Percentiles rank a stretch among this genome's conserved stretches.
Conservation (phyloP, 73 alveolate species). For the Durusdinium trenchii region DNA sequence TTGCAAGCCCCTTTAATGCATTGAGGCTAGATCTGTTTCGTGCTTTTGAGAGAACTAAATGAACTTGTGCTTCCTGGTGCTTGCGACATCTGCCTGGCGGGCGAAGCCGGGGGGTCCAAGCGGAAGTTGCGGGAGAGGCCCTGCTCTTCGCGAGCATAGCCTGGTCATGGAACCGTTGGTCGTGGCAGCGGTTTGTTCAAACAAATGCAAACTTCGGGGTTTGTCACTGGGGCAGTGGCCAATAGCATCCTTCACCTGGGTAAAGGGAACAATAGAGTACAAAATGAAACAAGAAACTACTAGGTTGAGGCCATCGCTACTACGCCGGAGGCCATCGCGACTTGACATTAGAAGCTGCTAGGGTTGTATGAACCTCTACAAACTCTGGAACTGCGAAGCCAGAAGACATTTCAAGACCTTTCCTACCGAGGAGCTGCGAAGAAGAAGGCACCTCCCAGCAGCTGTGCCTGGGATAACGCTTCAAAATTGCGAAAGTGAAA, state of each 20-base stretch:
- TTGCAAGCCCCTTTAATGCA: neutral
- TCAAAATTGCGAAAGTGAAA: neutral
- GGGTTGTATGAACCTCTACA: no score
- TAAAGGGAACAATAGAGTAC: no score
- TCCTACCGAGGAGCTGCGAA: neutral
- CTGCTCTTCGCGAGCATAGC: conserved; percentile 73
- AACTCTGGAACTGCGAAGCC: no score
- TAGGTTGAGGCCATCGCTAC: no score
- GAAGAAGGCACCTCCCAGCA: conserved; percentile 84
- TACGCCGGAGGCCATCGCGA: no score
- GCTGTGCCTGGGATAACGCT: conserved; percentile 27
- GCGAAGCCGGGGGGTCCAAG: conserved; percentile 92
- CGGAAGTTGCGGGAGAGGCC: conserved; percentile 88
- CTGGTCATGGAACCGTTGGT: neutral
- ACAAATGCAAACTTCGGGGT: no score
- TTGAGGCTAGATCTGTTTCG: no score
- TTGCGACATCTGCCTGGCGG: conserved; percentile 42
- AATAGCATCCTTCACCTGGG: conserved; percentile 74
- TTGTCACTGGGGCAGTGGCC: neutral
- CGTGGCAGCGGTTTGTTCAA: no score
- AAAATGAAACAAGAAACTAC: no score
- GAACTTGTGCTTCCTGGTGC: neutral
- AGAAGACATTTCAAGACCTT: no score
- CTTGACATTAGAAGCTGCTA: no score
- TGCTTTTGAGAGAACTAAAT: no score